phyloP scores from a whole-genome alignment of 1,284 basidiomycete species.

The Albatrellus sp. region DNA sequence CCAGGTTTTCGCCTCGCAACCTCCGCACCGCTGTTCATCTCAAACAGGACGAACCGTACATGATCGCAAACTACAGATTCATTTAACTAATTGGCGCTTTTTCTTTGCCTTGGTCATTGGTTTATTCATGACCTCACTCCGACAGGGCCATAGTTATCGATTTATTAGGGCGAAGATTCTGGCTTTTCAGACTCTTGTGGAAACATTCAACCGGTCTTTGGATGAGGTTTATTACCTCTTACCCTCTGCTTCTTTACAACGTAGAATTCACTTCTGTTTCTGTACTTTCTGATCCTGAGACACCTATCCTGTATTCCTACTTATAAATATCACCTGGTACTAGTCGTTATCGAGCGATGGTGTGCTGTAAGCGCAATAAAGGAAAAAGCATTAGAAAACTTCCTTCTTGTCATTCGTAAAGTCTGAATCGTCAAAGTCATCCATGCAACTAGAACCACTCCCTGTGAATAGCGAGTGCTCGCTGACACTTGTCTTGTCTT shows the following conservation, averaged over 20 bases:
- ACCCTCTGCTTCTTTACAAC: background rate
- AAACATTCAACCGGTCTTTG: background rate
- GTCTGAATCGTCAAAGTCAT: background rate
- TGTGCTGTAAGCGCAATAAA: background rate
- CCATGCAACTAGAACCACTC: background rate
- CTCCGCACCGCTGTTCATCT: background rate
- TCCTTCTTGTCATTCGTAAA: background rate
- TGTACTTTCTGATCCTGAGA: conserved; percentile 10
- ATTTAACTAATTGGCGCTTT: background rate
- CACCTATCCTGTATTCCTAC: conserved; percentile 13
- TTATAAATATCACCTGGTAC: conserved; percentile 5
- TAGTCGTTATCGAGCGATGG: background rate
- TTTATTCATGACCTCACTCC: conserved; percentile 2
- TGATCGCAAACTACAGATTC: no score
- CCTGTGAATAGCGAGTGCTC: conserved; percentile 5
- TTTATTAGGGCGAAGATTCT: no score
- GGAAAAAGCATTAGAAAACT: background rate
- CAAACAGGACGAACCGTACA: no score
- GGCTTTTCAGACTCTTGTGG: conserved; percentile 5
- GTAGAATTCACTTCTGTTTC: background rate
- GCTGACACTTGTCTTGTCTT: conserved; percentile 3
- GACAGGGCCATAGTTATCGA: conserved; percentile 1
- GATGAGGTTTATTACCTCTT: background rate
- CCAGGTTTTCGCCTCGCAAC: conserved; percentile 1
- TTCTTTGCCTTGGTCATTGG: conserved; percentile 1